phyloP scores from a whole-genome alignment of 345 rosid genomes.

The thale cress (Arabidopsis thaliana) region DNA sequence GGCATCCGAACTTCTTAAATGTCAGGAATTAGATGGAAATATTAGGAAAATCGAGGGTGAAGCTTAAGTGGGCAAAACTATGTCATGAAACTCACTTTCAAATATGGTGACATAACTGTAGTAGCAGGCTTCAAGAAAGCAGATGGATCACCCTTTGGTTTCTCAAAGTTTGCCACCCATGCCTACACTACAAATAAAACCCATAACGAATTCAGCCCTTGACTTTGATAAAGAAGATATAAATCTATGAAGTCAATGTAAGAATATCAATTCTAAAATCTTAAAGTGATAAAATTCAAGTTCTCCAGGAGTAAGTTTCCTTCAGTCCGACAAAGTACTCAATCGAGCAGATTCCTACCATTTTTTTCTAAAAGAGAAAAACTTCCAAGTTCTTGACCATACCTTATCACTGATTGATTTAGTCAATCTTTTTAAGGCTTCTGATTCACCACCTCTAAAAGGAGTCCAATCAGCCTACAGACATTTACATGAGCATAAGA shows the following conservation, averaged over 20 bases:
- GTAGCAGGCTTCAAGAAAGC: slow-evolving; percentile 86
- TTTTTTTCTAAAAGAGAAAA: not conserved
- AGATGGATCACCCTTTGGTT: slow-evolving; percentile 96
- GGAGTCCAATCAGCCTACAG: slow-evolving; percentile 68
- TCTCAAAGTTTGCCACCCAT: slow-evolving; percentile 96
- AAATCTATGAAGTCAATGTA: not conserved
- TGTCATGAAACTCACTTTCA: slow-evolving; percentile 68
- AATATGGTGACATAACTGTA: slow-evolving; percentile 86
- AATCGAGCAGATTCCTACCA: not conserved
- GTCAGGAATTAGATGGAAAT: slow-evolving; percentile 22
- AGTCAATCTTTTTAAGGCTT: slow-evolving; percentile 69
- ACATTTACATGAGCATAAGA: slow-evolving; percentile 4
- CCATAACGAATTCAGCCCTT: not conserved
- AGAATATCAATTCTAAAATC: not conserved
- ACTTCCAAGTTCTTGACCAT: slow-evolving; percentile 5
- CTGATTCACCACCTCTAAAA: slow-evolving; percentile 89
- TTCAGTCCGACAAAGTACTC: not conserved
- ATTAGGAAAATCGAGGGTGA: slow-evolving; percentile 1
- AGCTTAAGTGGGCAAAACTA: not conserved
- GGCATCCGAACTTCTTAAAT: slow-evolving; percentile 89
- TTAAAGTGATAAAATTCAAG: not conserved
- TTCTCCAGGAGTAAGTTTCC: not conserved
- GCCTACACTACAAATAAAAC: slow-evolving; percentile 51
- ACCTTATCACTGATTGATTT: slow-evolving; percentile 75
- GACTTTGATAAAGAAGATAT: not conserved